A percentile compares a stretch with the other conserved stretches of the same genome.
Conservation (phyloP, 2,329 filamentous ascomycete species). For the Botrytis byssoidea region DNA sequence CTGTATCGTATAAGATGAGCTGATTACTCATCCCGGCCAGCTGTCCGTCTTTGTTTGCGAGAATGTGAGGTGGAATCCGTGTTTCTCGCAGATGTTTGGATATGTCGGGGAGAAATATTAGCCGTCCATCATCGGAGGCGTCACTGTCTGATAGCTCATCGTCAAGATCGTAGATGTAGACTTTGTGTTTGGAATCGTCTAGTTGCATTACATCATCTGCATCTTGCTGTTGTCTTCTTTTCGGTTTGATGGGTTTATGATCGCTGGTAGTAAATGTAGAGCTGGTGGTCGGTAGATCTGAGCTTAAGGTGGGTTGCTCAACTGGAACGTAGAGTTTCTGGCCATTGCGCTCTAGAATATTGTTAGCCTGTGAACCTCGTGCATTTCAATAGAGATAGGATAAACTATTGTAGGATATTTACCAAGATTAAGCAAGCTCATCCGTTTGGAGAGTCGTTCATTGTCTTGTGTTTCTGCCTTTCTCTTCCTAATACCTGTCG, state of each 20-base stretch:
- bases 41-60: slow-evolving; percentile 56
- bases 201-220: slow-evolving; percentile 71
- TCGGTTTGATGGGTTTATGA: slow-evolving; percentile 27
- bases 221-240: slow-evolving; percentile 25
- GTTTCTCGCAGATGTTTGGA: slow-evolving; percentile 74
- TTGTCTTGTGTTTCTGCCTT: slow-evolving; percentile 60
- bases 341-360: slow-evolving; percentile 56
- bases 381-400: slow-evolving; percentile 13
- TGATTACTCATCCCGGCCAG: slow-evolving; percentile 57
- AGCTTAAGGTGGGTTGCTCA: slow-evolving; percentile 45
- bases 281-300: slow-evolving; percentile 20
- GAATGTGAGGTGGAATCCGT: slow-evolving; percentile 61
- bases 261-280: slow-evolving; percentile 23
- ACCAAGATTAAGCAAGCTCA: slow-evolving; percentile 83
- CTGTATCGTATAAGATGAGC: slow-evolving; percentile 73
- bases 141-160: slow-evolving; percentile 75
- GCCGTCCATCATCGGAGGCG: slow-evolving; percentile 54
- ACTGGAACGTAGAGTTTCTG: slow-evolving; percentile 65
- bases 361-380: slow-evolving; percentile 29
- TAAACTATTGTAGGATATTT: slow-evolving; percentile 39
- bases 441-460: slow-evolving; percentile 78
- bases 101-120: slow-evolving; percentile 83
- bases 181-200: slow-evolving; percentile 78
- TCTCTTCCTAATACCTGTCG: slow-evolving; percentile 48
- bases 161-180: slow-evolving; percentile 90